phyloP scores from a whole-genome alignment of 2,329 filamentous ascomycete species.

The Torrubiella hemipterigena region DNA sequence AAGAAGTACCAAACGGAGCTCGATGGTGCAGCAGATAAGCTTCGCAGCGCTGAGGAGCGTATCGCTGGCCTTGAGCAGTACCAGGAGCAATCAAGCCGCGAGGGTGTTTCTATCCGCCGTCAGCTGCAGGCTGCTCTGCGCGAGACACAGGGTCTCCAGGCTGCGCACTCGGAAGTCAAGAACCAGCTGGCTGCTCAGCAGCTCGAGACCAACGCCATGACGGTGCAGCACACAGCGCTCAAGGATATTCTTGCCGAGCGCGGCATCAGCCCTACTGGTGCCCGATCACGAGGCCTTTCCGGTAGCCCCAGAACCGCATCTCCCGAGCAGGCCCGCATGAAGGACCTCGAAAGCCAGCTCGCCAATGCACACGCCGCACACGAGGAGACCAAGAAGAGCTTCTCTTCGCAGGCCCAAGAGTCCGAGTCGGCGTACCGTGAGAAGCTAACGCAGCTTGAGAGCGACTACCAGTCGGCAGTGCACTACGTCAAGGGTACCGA shows the following conservation, averaged over 20 bases:
- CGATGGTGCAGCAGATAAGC: constrained; percentile 73
- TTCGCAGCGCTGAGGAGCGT: constrained; percentile 86
- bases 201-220: constrained; percentile 85
- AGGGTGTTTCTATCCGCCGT: constrained; percentile 78
- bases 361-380: constrained; percentile 65
- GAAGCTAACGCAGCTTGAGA: constrained; percentile 86
- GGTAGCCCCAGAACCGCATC: constrained; percentile 61
- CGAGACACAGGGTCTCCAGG: constrained; percentile 71
- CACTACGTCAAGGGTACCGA: constrained; percentile 98
- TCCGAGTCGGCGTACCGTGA: constrained; percentile 85
- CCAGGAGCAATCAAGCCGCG: constrained; percentile 91
- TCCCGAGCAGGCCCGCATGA: constrained; percentile 66
- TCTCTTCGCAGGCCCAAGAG: constrained; percentile 71
- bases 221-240: constrained; percentile 82
- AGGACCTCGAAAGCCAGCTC: constrained; percentile 82
- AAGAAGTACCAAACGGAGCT: constrained; percentile 84
- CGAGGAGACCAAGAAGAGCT: constrained; percentile 69
- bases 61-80: constrained; percentile 95
- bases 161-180: constrained; percentile 70
- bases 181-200: constrained; percentile 75
- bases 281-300: constrained; percentile 59
- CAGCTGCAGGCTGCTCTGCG: constrained; percentile 77
- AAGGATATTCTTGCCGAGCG: constrained; percentile 88
- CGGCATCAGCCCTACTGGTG: constrained; percentile 66
- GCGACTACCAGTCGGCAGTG: constrained; percentile 93